Base-by-base conservation (phyloP, 495 filamentous ascomycete genomes). In the Aspergillus hancockii region DNA sequence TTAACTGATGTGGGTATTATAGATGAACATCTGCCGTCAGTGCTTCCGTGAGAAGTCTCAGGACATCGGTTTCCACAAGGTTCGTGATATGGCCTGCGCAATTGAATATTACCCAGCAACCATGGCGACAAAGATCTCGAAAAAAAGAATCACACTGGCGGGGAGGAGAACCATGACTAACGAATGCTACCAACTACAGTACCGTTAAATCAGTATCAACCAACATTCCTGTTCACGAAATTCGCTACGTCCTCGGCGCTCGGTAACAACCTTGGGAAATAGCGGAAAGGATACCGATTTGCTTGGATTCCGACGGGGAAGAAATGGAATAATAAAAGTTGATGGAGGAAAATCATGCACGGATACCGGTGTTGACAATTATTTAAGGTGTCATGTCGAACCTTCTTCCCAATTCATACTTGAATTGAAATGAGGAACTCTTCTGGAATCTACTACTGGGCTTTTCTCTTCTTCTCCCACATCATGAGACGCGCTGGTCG, bases 41-140 rank as follows among this genome's bases (percentile, higher is more conserved):
- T 98, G 94, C 88, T 98, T 98, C 87, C 83, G 94, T 73, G 94
- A 98, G 87, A 97, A 98, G 87, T 82, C 87, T 64, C 69, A 82
- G 74, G 93, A 97, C 77, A 97, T 98, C 79, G 94, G 94, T 69
- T 98, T 98, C 85, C 81, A 87, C 81, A 98, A 98, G 92, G 93
- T 77, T 71, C 64, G 84, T 73, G 62, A 64, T 56, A 21, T 45
- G 30, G 30, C 43, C 28, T 30, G 25, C 19, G 21, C 54, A 23
- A 45, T 55, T 25, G 53, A 32, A 56, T 14, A 61, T 57, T 16
- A 28, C 36, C 34, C 28, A 14, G 21, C 14, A 43, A 23, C 7
- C 23, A 25, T 14, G 43, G 41, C 28, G 7, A 28, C 28, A 28
- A 52, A 51, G n/a, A 55, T 50, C 22, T 49, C 49, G 14, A 56